Evolutionary conservation across 2,329 filamentous ascomycete species (phyloP), one percentile per base, ranked within the genome.

Genomic region (Fonsecaea monophora): DNA sequence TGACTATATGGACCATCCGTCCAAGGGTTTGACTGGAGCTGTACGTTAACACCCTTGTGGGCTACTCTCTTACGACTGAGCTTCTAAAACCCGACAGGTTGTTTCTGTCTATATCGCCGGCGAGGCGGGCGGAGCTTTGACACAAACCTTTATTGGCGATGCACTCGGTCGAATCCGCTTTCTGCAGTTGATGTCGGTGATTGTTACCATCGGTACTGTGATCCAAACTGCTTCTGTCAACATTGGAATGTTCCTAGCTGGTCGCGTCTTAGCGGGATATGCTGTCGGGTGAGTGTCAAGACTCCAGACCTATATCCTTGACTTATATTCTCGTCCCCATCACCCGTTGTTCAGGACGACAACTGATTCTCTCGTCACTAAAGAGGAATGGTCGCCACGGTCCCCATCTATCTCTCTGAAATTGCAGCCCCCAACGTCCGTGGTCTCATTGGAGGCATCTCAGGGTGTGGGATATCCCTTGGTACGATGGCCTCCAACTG

Each of bases 391-490:
- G 72, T 75, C 64, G 62, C 57, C 67, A 72, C 70, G 1, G 73
- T 67, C 65, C 70, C 70, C 34, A 71, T 72, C 55, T 72, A 72
- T 35, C 56, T 72, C 18, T 68, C 64, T 25, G 70, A 72, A 50
- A 72, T 84, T 73, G 82, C 82, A 58, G 64, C 80, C 80, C 71
- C 89, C 89, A 68, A 87, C 85, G 78, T 91, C 70, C 87, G 91
- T 74, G 91, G 91, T 75, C 89, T 90, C 62, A 86, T 94, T 61
- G 91, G 94, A 15, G 87, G 90, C 1, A 90, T 90, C 6, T 94
- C 94, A 81, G 91, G 94, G 75, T 94, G 93, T 83, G 92, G 88
- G 77, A 89, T 94, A 77, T 93, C 91, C 66, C 85, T 94, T 69
- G 92, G 91, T 79, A 82, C 95, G 69, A 83, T 94, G 77, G 79